A percentile compares a stretch with the other conserved stretches of the same genome.
These are phyloP conservation scores for Microascus cirrosus DNA, from an alignment of 2,329 filamentous ascomycete species.

Conservation along the genomic window DNA sequence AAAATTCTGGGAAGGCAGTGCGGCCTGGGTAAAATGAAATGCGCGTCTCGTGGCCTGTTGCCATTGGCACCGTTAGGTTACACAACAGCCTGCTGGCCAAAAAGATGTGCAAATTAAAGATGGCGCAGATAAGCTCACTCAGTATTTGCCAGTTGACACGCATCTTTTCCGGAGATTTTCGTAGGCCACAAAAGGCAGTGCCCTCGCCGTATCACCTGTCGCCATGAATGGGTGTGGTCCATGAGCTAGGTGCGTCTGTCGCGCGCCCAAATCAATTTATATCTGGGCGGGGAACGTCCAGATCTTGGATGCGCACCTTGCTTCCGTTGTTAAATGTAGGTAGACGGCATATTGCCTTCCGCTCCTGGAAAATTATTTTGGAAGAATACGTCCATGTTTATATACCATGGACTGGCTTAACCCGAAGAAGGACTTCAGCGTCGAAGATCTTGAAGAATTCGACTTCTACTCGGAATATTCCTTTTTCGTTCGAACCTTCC, in stretches of 20 bases:
- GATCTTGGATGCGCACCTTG: no score
- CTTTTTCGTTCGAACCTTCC: background rate
- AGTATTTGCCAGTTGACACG: background rate
- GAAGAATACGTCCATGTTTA: background rate
- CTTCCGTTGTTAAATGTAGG: background rate
- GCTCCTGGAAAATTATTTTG: no score
- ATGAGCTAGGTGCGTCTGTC: no score
- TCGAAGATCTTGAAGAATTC: background rate
- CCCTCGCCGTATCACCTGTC: no score
- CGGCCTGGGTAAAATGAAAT: background rate
- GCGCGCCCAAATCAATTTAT: no score
- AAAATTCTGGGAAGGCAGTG: no score
- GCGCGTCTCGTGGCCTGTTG: background rate
- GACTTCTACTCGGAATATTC: background rate
- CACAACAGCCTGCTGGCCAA: background rate
- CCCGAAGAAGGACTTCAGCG: background rate
- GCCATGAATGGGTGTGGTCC: no score
- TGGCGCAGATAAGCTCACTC: background rate
- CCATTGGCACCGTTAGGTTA: background rate
- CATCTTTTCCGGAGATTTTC: no score
- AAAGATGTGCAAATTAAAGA: background rate
- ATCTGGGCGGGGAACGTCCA: no score
- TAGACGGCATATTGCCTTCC: background rate
- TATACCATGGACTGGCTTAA: slow-evolving; percentile 1
- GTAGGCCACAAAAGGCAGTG: no score